Conservation (phyloP, 495 filamentous ascomycete species). For the Lophiotrema nucula region DNA sequence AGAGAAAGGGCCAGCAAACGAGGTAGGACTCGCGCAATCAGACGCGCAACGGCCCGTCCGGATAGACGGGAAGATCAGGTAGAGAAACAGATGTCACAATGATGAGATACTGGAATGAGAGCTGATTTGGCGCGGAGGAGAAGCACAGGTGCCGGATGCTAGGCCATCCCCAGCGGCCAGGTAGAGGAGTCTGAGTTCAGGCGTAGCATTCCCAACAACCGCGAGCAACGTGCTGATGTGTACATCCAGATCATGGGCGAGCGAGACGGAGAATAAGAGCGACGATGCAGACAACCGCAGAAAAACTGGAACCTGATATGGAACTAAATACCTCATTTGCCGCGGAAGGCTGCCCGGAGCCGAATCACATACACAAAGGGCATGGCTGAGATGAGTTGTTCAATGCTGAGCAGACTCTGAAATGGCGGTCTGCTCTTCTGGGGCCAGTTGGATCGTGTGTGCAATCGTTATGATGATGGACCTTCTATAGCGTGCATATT, state of each 20-base stretch:
- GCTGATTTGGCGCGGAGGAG: conserved; percentile 5
- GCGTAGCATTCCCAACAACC: neutral
- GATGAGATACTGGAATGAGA: conserved; percentile 15
- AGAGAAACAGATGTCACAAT: conserved; percentile 7
- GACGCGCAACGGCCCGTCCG: conserved; percentile 26
- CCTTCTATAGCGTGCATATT: conserved; percentile 1
- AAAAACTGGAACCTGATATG: neutral
- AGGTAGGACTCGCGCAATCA: conserved; percentile 23
- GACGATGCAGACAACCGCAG: conserved; percentile 6
- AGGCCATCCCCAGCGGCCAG: conserved; percentile 2
- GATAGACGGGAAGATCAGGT: conserved; percentile 23
- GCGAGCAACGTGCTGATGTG: conserved; percentile 20
- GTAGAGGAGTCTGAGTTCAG: conserved; percentile 5
- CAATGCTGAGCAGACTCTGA: neutral
- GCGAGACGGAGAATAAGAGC: conserved; percentile 3
- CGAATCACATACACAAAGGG: neutral
- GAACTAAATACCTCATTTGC: neutral
- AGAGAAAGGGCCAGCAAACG: conserved; percentile 18
- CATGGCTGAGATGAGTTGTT: neutral
- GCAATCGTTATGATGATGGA: neutral
- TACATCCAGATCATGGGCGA: neutral
- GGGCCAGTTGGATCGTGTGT: conserved; percentile 8
- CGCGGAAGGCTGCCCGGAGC: neutral
- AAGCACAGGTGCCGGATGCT: too few relatives aligned
- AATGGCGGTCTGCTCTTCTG: conserved; percentile 24